Evolutionary conservation across 176 grass and related monocot species (phyloP).

Genomic region (Oryza meyeriana): DNA sequence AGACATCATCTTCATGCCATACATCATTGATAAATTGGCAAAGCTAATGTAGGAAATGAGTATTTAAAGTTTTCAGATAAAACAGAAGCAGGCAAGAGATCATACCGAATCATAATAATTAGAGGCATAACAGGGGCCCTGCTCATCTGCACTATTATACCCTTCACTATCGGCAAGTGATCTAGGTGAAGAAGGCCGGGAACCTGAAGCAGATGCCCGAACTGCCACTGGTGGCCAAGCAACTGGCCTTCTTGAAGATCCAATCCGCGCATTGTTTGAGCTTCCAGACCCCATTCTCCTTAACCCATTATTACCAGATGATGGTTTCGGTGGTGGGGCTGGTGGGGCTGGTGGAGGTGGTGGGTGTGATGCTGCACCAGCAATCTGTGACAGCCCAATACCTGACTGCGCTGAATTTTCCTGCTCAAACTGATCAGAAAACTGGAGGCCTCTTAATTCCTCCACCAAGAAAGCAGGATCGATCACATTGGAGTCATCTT

Average conservation of each 20-base stretch:
- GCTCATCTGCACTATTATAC: conserved; percentile 98
- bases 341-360: conserved; percentile 77
- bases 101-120: conserved; percentile 84
- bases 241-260: conserved; percentile 78
- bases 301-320: conserved; percentile 42
- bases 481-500: conserved; percentile 33
- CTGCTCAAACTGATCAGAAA: conserved; percentile 48
- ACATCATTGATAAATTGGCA: neutral
- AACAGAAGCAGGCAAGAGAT: conserved; percentile 33
- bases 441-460: conserved; percentile 42
- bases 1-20: neutral
- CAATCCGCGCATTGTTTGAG: conserved; percentile 55
- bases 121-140: conserved; percentile 64
- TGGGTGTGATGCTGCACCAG: conserved; percentile 45
- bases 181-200: conserved; percentile 89
- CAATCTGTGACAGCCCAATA: conserved; percentile 47
- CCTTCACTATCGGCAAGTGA: conserved; percentile 81
- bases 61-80: conserved; percentile 17
- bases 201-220: conserved; percentile 70
- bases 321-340: conserved; percentile 72
- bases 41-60: conserved; percentile 4
- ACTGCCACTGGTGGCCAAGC: conserved; percentile 56
- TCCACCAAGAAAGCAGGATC: conserved; percentile 47
- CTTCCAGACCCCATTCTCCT: conserved; percentile 66
- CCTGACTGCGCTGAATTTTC: conserved; percentile 29